These are phyloP conservation scores for Zalerion maritima DNA, from an alignment of 495 filamentous ascomycete genomes.

Conservation along the genomic window DNA sequence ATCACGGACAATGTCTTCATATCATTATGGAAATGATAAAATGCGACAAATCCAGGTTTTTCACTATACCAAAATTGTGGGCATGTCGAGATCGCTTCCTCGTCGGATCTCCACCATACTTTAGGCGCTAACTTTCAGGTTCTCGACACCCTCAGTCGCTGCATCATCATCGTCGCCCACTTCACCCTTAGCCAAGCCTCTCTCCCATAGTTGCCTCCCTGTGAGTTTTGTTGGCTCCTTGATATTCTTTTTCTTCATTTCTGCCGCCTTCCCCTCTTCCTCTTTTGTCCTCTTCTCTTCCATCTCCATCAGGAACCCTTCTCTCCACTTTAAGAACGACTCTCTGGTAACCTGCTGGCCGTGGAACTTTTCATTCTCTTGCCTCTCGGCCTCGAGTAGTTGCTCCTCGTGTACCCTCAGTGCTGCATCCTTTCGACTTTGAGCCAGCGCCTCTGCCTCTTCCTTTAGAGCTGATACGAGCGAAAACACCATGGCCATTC, in stretches of 20 bases:
- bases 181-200: conserved; percentile 56
- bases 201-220: conserved; percentile 74
- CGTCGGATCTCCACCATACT: no score
- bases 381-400: conserved; percentile 59
- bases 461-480: conserved; percentile 80
- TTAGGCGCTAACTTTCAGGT: conserved; percentile 49
- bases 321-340: conserved; percentile 71
- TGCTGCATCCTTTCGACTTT: conserved; percentile 45
- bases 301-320: conserved; percentile 63
- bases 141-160: conserved; percentile 44
- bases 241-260: conserved; percentile 56
- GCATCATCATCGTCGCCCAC: conserved; percentile 55
- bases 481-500: conserved; percentile 97
- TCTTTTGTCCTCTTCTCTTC: conserved; percentile 48
- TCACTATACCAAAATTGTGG: no score
- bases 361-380: conserved; percentile 92
- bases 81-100: no score
- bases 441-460: conserved; percentile 62
- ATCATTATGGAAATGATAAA: no score
- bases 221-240: conserved; percentile 54
- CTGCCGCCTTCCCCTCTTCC: conserved; percentile 57
- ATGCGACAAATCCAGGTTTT: no score
- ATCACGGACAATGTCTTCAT: no score
- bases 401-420: conserved; percentile 49
- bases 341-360: conserved; percentile 76